Evolutionary conservation across 2,329 filamentous ascomycete genomes (phyloP).

Genomic region (Fusarium setosum): DNA sequence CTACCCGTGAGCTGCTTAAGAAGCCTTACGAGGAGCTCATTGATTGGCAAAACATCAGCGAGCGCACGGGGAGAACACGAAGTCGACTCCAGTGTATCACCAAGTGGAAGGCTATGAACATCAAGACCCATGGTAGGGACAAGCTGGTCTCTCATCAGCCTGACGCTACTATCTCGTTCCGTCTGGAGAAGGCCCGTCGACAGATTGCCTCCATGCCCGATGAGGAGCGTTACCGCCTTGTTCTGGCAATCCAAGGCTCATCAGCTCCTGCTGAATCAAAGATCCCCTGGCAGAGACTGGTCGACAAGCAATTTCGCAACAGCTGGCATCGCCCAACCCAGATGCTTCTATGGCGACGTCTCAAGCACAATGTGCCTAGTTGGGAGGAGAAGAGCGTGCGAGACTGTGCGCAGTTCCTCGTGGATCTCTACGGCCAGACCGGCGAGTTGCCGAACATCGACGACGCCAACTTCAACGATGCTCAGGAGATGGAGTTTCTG

Average conservation of each 20-base stretch:
- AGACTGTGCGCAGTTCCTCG: constrained; percentile 50
- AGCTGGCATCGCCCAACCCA: constrained; percentile 52
- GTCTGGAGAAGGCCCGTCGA: constrained; percentile 55
- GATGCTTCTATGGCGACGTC: constrained; percentile 53
- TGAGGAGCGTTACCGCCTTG: constrained; percentile 57
- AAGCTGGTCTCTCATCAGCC: constrained; percentile 47
- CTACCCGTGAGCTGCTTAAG: constrained; percentile 46
- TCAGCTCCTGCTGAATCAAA: constrained; percentile 55
- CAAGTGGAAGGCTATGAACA: constrained; percentile 70
- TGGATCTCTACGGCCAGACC: constrained; percentile 49
- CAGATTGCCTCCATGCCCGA: constrained; percentile 56
- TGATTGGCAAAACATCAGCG: constrained; percentile 74
- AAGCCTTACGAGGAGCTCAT: constrained; percentile 64
- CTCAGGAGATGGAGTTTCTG: constrained; percentile 48
- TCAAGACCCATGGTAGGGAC: constrained; percentile 48
- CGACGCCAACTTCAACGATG: constrained; percentile 45
- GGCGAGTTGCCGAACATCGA: constrained; percentile 49
- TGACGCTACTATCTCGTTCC: constrained; percentile 53
- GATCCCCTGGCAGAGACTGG: constrained; percentile 62
- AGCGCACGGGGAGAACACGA: constrained; percentile 69
- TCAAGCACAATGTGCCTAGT: constrained; percentile 49
- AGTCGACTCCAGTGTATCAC: constrained; percentile 74
- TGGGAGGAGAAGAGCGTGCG: constrained; percentile 46
- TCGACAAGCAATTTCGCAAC: constrained; percentile 53
- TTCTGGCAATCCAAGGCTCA: constrained; percentile 56